These are phyloP conservation scores for Solanum sitiens DNA, from an alignment of 257 asterid genomes.

Conservation along the genomic window DNA sequence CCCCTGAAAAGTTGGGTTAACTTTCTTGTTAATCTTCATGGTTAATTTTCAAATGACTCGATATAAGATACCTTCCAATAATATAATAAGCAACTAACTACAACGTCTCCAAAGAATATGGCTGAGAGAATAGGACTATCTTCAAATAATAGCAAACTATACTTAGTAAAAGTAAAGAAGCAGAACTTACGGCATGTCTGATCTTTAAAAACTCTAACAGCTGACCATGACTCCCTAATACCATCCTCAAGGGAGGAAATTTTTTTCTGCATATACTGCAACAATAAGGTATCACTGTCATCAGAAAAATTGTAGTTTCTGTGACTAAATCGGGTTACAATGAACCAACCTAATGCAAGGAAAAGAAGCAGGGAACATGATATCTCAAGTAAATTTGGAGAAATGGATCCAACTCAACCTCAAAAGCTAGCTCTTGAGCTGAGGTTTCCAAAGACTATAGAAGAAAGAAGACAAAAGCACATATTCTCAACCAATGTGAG, in stretches of 20 bases:
- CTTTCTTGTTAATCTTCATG: not conserved
- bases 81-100: not conserved
- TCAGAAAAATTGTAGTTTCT: not conserved
- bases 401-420: not conserved
- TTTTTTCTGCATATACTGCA: slow-evolving; percentile 89
- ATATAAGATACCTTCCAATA: not conserved
- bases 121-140: not conserved
- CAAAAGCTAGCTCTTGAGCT: not conserved
- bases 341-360: not conserved
- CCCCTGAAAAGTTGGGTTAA: not conserved
- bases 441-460: not conserved
- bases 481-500: not conserved
- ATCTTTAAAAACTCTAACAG: slow-evolving; percentile 30
- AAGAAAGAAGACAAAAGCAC: not conserved
- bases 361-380: not conserved
- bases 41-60: not conserved
- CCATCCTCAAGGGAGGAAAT: slow-evolving; percentile 62
- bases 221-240: slow-evolving; percentile 73
- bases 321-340: not conserved
- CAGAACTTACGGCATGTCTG: slow-evolving; percentile 46
- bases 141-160: not conserved
- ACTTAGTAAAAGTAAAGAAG: not conserved
- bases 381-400: not conserved
- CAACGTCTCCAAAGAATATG: not conserved
- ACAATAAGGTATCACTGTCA: slow-evolving; percentile 1